A percentile compares a stretch with the other conserved stretches of the same genome.
Conservation (phyloP, 1,284 basidiomycete genomes). For the Cystobasidium sp. region DNA sequence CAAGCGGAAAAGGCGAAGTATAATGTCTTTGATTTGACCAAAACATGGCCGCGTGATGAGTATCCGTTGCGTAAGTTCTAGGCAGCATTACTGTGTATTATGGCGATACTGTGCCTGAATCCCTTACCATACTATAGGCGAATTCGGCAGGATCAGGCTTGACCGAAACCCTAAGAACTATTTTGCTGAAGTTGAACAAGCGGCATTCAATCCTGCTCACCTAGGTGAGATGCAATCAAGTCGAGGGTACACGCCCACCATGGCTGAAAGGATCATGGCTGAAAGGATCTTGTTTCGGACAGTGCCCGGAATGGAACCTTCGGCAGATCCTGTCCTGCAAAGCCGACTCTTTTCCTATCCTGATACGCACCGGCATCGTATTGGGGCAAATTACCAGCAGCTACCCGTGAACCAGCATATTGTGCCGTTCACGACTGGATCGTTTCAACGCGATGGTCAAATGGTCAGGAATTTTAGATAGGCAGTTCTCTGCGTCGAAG, state of each 20-base stretch:
- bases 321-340: constrained; percentile 89
- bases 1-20: constrained; percentile 87
- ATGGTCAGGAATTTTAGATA: constrained; percentile 52
- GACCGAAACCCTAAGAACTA: constrained; percentile 80
- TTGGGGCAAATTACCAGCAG: constrained; percentile 84
- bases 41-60: constrained; percentile 70
- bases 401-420: constrained; percentile 82
- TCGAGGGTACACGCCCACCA: neutral
- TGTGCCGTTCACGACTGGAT: constrained; percentile 65
- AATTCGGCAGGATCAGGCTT: constrained; percentile 80
- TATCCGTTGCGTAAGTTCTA: constrained; percentile 71
- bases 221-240: constrained; percentile 52
- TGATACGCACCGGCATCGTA: constrained; percentile 78
- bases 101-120: neutral
- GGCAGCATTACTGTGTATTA: neutral
- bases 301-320: constrained; percentile 83
- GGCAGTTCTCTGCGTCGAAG: neutral
- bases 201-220: constrained; percentile 84
- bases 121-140: neutral
- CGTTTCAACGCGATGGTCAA: constrained; percentile 73
- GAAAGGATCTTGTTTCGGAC: neutral
- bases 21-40: constrained; percentile 87
- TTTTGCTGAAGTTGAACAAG: constrained; percentile 60
- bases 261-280: neutral
- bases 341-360: constrained; percentile 93